Conservation (phyloP, 306 rosid species). For the Medicago lupulina region DNA sequence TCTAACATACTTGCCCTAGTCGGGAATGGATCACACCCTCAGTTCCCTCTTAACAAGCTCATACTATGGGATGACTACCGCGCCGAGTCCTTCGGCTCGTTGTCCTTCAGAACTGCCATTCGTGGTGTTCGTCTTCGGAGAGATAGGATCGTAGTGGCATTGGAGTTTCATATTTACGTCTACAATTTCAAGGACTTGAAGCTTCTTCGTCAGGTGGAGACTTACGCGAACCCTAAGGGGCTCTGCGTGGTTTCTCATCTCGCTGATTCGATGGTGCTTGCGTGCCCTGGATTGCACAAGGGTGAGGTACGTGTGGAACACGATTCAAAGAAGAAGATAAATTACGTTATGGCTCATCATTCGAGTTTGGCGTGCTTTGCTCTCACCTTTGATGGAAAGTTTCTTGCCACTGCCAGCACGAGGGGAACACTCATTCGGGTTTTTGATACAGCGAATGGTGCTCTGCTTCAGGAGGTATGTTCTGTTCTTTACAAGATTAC, state of each 20-base stretch:
- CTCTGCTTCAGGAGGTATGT: slow-evolving; percentile 78
- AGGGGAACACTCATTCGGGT: slow-evolving; percentile 82
- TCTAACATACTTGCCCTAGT: slow-evolving; percentile 76
- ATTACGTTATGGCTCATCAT: slow-evolving; percentile 71
- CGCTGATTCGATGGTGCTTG: slow-evolving; percentile 65
- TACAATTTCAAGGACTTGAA: slow-evolving; percentile 69
- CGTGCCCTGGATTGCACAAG: slow-evolving; percentile 67
- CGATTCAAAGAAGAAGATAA: slow-evolving; percentile 59
- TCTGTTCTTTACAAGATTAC: not conserved
- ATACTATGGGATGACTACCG: slow-evolving; percentile 79
- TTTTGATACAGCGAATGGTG: slow-evolving; percentile 65
- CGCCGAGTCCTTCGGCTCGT: slow-evolving; percentile 65
- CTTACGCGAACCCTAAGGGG: slow-evolving; percentile 77
- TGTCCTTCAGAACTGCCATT: slow-evolving; percentile 61
- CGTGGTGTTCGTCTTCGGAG: slow-evolving; percentile 70
- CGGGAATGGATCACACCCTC: slow-evolving; percentile 76
- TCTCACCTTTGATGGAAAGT: slow-evolving; percentile 72
- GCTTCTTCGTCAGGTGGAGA: slow-evolving; percentile 68
- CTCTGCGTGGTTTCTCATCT: slow-evolving; percentile 76
- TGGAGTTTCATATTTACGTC: slow-evolving; percentile 72
- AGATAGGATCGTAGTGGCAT: slow-evolving; percentile 64
- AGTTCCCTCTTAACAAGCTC: slow-evolving; percentile 68
- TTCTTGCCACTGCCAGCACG: slow-evolving; percentile 77
- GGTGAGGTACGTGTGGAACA: slow-evolving; percentile 86
- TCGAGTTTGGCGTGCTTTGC: slow-evolving; percentile 77